Evolutionary conservation across 177 flowering plant species (phyloP).

Genomic region (Vitis hybrid): DNA sequence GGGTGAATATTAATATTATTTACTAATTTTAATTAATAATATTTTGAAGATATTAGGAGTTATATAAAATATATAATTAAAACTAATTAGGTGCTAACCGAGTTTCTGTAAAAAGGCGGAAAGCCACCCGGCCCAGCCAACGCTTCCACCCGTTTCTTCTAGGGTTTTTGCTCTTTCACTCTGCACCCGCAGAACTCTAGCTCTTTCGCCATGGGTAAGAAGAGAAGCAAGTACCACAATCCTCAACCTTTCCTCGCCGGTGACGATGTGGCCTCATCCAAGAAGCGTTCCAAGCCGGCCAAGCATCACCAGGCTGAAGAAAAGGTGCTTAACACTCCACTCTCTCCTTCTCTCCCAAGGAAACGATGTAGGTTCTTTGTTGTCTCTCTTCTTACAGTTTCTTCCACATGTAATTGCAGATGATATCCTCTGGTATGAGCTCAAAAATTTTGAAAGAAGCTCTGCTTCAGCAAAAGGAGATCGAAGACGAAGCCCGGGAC

Average conservation of each 20-base stretch:
- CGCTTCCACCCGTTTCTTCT: too few relatives aligned
- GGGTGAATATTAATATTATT: too few relatives aligned
- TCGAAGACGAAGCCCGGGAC: constrained; percentile 45
- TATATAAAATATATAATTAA: too few relatives aligned
- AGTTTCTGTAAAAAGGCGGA: too few relatives aligned
- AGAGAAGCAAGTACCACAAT: constrained; percentile 37
- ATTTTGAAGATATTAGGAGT: too few relatives aligned
- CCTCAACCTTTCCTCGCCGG: constrained; percentile 46
- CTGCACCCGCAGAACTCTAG: too few relatives aligned
- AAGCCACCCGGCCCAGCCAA: too few relatives aligned
- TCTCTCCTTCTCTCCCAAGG: background rate
- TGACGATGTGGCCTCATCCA: constrained; percentile 33
- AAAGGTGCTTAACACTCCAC: constrained; percentile 24
- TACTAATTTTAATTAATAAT: too few relatives aligned
- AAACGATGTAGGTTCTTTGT: background rate
- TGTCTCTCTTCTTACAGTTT: background rate
- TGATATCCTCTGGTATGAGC: constrained; percentile 54
- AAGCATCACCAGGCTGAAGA: constrained; percentile 59
- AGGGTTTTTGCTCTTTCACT: too few relatives aligned
- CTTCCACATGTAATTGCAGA: constrained; percentile 19
- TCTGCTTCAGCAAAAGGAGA: constrained; percentile 72
- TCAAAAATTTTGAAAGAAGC: constrained; percentile 81
- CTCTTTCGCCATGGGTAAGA: constrained; percentile 30
- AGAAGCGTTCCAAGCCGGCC: constrained; percentile 45
- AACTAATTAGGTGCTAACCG: too few relatives aligned